Evolutionary conservation across 345 rosid species (phyloP).

Genomic region (Geranium rotundifolium): DNA sequence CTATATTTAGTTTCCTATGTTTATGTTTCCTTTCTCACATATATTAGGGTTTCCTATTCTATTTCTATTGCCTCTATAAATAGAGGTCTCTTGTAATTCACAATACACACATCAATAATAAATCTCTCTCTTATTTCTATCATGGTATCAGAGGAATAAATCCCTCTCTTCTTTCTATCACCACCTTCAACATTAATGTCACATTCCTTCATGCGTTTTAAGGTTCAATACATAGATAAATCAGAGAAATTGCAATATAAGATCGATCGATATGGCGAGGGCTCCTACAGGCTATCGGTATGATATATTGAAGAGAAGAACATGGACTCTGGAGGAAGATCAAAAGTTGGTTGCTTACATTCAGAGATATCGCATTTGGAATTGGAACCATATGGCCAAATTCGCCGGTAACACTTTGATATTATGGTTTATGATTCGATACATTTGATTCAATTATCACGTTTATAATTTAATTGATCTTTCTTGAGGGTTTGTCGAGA

Average conservation of each 20-base stretch:
- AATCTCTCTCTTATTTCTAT: too few relatives aligned
- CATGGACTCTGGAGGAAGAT: constrained; percentile 13
- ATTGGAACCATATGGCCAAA: constrained; percentile 13
- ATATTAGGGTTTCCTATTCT: too few relatives aligned
- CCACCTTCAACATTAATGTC: too few relatives aligned
- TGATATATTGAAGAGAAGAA: constrained; percentile 3
- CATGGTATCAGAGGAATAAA: too few relatives aligned
- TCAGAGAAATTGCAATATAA: too few relatives aligned
- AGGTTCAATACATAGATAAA: neutral
- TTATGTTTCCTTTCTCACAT: too few relatives aligned
- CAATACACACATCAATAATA: too few relatives aligned
- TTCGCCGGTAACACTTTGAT: constrained; percentile 2
- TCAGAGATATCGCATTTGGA: constrained; percentile 8
- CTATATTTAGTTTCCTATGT: too few relatives aligned
- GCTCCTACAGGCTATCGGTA: neutral
- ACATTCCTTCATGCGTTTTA: too few relatives aligned
- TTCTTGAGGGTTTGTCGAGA: constrained; percentile 10
- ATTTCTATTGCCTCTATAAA: too few relatives aligned
- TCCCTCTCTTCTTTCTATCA: too few relatives aligned
- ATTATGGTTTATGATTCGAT: neutral
- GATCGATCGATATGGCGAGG: neutral
- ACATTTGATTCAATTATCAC: neutral
- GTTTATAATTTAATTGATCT: neutral
- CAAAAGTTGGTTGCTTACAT: constrained; percentile 10
- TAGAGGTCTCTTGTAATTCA: too few relatives aligned